A percentile compares a stretch with the other conserved stretches of the same genome.
Conservation (phyloP, 371 early-diverging fungal genomes). For the Fennellomyces sp. region DNA sequence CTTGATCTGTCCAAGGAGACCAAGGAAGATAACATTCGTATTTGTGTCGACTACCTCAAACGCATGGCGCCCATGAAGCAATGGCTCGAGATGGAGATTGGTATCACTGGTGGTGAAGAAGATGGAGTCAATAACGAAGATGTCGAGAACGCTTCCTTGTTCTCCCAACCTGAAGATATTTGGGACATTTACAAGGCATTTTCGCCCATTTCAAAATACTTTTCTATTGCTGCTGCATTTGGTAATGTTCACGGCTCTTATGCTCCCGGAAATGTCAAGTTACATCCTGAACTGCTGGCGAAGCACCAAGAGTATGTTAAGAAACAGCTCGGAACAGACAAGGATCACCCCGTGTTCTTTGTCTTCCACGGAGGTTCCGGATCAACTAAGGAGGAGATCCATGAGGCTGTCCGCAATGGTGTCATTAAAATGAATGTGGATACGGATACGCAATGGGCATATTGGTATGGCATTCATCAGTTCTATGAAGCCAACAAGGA, state of each 20-base stretch:
- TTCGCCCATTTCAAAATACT: slow-evolving; percentile 72
- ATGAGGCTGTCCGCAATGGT: slow-evolving; percentile 80
- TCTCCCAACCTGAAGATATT: slow-evolving; percentile 92
- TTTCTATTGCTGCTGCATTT: slow-evolving; percentile 88
- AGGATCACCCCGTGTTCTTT: slow-evolving; percentile 83
- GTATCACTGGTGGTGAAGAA: slow-evolving; percentile 94
- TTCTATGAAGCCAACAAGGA: slow-evolving; percentile 73
- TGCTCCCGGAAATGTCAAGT: slow-evolving; percentile 90
- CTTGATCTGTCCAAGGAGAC: slow-evolving; percentile 88
- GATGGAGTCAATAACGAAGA: slow-evolving; percentile 90
- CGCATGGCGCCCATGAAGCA: slow-evolving; percentile 85
- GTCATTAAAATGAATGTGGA: slow-evolving; percentile 96
- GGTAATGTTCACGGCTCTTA: slow-evolving; percentile 95
- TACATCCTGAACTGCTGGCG: slow-evolving; percentile 86
- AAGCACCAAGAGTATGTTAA: slow-evolving; percentile 83
- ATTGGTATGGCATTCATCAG: slow-evolving; percentile 72
- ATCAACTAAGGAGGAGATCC: slow-evolving; percentile 80
- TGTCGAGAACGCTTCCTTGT: slow-evolving; percentile 83
- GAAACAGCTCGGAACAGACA: slow-evolving; percentile 57
- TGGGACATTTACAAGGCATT: slow-evolving; percentile 87
- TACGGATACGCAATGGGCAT: slow-evolving; percentile 79
- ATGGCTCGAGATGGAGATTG: slow-evolving; percentile 93
- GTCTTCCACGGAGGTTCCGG: slow-evolving; percentile 96
- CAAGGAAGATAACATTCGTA: slow-evolving; percentile 88
- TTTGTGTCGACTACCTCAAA: slow-evolving; percentile 82